Conservation (phyloP, 305 asterid species). For the Fraxinus floribunda region DNA sequence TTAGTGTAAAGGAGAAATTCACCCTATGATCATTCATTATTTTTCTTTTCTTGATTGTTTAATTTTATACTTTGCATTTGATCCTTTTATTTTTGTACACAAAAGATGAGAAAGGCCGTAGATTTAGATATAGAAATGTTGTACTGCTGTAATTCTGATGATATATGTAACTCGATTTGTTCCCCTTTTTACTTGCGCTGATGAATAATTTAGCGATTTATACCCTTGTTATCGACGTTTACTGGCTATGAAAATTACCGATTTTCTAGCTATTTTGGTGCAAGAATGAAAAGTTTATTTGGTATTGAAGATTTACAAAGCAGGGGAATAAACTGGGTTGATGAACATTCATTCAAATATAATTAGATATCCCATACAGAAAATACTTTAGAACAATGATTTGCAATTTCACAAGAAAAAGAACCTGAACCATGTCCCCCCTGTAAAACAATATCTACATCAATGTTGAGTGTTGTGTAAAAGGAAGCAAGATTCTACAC, state of each 20-base stretch:
- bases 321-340: background rate
- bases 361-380: background rate
- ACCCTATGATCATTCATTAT: slow-evolving; percentile 11
- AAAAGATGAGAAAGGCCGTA: slow-evolving; percentile 18
- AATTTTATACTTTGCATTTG: slow-evolving; percentile 7
- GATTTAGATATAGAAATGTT: slow-evolving; percentile 24
- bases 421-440: background rate
- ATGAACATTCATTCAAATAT: background rate
- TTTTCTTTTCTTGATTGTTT: slow-evolving; percentile 22
- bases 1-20: slow-evolving; percentile 27
- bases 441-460: background rate
- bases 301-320: background rate
- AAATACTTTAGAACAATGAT: background rate
- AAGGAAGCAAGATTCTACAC: background rate
- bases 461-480: background rate
- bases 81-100: slow-evolving; percentile 12
- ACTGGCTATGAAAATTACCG: background rate
- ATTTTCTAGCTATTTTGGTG: background rate
- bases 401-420: background rate
- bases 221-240: background rate
- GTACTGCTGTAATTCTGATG: background rate
- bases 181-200: background rate
- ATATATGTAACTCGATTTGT: slow-evolving; percentile 2
- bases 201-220: background rate
- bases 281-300: background rate